Percentiles rank a stretch among this genome's conserved stretches.
Evolutionary conservation across 2,329 filamentous ascomycete species (phyloP).

Genomic region (Sordariomycetes sp.): DNA sequence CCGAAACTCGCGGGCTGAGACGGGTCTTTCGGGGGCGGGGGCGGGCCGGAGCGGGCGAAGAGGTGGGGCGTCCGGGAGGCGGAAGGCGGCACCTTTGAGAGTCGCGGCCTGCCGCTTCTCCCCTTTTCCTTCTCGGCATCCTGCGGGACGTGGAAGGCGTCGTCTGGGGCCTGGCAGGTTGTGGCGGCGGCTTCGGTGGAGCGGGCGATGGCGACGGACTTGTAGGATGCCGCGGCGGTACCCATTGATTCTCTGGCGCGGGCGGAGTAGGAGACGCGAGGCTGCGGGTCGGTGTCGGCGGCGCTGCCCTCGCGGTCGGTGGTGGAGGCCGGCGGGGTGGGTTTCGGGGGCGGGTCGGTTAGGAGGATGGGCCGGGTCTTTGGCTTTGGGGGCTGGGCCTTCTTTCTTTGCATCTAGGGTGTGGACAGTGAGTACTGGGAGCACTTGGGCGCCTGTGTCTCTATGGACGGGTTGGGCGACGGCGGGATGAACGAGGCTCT

Average conservation of each 20-base stretch:
- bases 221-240: neutral
- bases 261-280: neutral
- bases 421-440: neutral
- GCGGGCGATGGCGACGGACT: neutral
- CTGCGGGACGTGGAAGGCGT: neutral
- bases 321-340: neutral
- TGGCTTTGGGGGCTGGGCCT: neutral
- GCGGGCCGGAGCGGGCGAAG: neutral
- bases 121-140: neutral
- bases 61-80: constrained; percentile 3
- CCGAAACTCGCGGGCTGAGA: neutral
- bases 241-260: neutral
- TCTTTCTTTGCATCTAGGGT: constrained; percentile 1
- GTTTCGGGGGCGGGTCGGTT: neutral
- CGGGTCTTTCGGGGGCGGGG: neutral
- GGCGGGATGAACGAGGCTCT: neutral
- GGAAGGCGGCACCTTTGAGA: constrained; percentile 1
- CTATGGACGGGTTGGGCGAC: neutral
- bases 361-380: neutral
- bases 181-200: neutral
- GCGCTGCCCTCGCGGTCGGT: neutral
- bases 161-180: neutral
- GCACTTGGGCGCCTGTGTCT: neutral
- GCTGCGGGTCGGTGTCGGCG: neutral
- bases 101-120: neutral